These are phyloP conservation scores for Lichtheimia ramosa DNA, from an alignment of 371 early-diverging fungal genomes.

Conservation along the genomic window DNA sequence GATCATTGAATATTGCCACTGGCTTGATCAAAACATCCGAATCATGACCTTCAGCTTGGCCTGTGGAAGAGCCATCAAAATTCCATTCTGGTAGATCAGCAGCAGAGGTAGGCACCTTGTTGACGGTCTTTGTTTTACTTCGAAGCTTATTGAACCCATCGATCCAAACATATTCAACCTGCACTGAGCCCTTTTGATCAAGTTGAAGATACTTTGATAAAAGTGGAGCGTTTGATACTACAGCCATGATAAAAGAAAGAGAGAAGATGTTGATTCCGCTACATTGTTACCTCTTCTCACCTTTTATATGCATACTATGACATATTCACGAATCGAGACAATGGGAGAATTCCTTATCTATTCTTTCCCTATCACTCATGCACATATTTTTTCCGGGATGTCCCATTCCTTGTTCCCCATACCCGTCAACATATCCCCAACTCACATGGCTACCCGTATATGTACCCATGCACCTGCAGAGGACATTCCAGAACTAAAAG, in stretches of 20 bases:
- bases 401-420: too few relatives aligned
- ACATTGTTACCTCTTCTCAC: neutral
- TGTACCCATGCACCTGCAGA: too few relatives aligned
- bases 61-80: conserved; percentile 65
- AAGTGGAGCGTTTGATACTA: conserved; percentile 42
- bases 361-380: neutral
- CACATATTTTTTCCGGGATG: neutral
- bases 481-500: too few relatives aligned
- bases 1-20: conserved; percentile 57
- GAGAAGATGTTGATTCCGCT: neutral
- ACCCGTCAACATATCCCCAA: too few relatives aligned
- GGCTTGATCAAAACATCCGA: conserved; percentile 63
- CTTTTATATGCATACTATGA: neutral
- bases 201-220: conserved; percentile 56
- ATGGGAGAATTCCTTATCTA: neutral
- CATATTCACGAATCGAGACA: neutral
- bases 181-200: conserved; percentile 53
- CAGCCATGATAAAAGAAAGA: conserved; percentile 24
- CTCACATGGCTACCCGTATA: too few relatives aligned
- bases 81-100: conserved; percentile 61
- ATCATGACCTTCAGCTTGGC: conserved; percentile 62
- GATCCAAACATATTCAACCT: conserved; percentile 66
- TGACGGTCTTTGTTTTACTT: conserved; percentile 52
- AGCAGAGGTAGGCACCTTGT: conserved; percentile 34
- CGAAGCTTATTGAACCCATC: conserved; percentile 51